Base-by-base conservation (phyloP, 345 rosid species). In the Lenwebbia sp. region DNA sequence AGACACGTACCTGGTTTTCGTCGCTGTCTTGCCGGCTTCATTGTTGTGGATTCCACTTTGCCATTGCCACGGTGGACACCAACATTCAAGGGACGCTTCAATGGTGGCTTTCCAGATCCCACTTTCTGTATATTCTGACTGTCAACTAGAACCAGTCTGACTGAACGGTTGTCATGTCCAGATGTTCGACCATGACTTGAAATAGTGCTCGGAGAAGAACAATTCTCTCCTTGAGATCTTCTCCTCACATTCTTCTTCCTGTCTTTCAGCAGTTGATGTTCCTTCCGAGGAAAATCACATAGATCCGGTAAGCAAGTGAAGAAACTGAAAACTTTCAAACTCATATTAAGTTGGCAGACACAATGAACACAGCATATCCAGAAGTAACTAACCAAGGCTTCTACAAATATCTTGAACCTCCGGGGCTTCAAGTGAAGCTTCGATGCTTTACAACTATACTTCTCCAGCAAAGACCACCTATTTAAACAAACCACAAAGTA, bases 381-480 rank as follows among this genome's bases (percentile, higher is more conserved):
- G 75, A 19, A 70, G 41, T 58, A 85, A 93, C 99, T 94, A 86
- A 98, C 99, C 99, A 98, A 91, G 84, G 99, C 96, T 89, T 98
- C 99, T 88, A 96, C 74, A 90, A 98, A 98, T 87, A 95, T 89
- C 92, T 98, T 98, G 88, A 95, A 96, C 90, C 99, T 93, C 86
- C 99, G 94, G 4, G 99, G 99, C 92, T 95, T 98, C 85, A 95
- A 89, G 90, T 96, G 99, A 92, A 98, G 99, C 91, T 98, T 98
- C 87, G 99, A 98, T 88, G 99, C 99, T 93, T 96, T 96, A 91
- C 98, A 98, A 89, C 98, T 96, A 89, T 98, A 94, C 89, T 96
- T 98, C 90, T 96, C 99, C 91, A 98, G 90, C 87, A 98, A 92
- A 88, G 99, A 95, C 99, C 99, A 98, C 99, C 99, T 98, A 91